These are phyloP conservation scores for Durio zibethinus DNA, from an alignment of 345 rosid species.

Conservation along the genomic window DNA sequence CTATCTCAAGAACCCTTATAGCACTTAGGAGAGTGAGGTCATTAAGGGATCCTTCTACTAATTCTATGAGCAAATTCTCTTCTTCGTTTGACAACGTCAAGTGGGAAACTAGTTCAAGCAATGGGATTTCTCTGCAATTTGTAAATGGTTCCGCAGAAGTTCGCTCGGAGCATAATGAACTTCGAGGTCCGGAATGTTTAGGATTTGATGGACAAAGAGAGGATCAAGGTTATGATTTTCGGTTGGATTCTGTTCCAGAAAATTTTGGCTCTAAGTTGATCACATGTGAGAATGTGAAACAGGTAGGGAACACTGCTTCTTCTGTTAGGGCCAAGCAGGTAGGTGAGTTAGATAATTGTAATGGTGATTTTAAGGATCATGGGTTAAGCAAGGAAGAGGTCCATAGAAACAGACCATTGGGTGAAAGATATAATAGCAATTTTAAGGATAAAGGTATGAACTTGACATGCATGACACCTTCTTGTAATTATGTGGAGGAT, in stretches of 20 bases:
- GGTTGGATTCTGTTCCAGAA: slow-evolving; percentile 21
- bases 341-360: slow-evolving; percentile 22
- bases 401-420: slow-evolving; percentile 19
- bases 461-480: slow-evolving; percentile 29
- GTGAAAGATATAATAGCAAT: slow-evolving; percentile 30
- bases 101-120: slow-evolving; percentile 79
- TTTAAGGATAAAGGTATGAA: slow-evolving; percentile 34
- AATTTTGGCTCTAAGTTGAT: slow-evolving; percentile 26
- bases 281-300: slow-evolving; percentile 19
- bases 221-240: slow-evolving; percentile 30
- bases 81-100: slow-evolving; percentile 71
- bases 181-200: slow-evolving; percentile 26
- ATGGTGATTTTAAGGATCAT: slow-evolving; percentile 17
- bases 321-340: slow-evolving; percentile 6
- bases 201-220: slow-evolving; percentile 29
- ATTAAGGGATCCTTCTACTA: slow-evolving; percentile 89
- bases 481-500: slow-evolving; percentile 39
- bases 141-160: slow-evolving; percentile 26
- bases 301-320: slow-evolving; percentile 17
- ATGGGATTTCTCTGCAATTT: slow-evolving; percentile 66
- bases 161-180: slow-evolving; percentile 28
- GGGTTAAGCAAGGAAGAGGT: slow-evolving; percentile 26
- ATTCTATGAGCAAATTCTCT: slow-evolving; percentile 90
- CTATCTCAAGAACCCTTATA: slow-evolving; percentile 81
- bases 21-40: slow-evolving; percentile 93